Conservation (phyloP, 768 basidiomycete species). For the Calocera cornea region DNA sequence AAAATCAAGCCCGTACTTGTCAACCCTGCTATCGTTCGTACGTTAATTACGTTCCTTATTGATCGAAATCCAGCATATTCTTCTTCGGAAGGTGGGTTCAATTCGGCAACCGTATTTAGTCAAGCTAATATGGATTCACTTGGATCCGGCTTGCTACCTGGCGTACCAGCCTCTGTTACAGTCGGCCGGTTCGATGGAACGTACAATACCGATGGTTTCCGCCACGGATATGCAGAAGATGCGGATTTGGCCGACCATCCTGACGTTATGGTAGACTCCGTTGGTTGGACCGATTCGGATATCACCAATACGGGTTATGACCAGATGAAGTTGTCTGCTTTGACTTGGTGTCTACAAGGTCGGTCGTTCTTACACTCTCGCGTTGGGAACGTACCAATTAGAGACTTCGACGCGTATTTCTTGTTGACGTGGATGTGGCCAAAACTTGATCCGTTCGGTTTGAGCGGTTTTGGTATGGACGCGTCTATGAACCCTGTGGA, state of each 20-base stretch:
- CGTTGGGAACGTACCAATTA: slow-evolving; percentile 24
- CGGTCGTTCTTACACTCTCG: slow-evolving; percentile 20
- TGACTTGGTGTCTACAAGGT: background rate
- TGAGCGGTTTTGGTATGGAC: slow-evolving; percentile 31
- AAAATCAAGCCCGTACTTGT: background rate
- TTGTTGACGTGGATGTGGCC: slow-evolving; percentile 33
- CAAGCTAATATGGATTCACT: background rate
- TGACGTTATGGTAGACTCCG: background rate
- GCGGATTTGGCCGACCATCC: no score
- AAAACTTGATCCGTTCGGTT: slow-evolving; percentile 32
- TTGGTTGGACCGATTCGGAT: background rate
- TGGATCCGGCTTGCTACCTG: background rate
- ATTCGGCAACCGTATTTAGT: background rate
- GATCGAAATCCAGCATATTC: background rate
- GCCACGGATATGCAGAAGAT: background rate
- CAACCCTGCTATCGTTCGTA: background rate
- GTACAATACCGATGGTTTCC: background rate
- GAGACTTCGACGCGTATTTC: slow-evolving; percentile 27
- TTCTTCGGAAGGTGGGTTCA: background rate
- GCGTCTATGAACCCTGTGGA: slow-evolving; percentile 14
- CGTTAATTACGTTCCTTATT: background rate
- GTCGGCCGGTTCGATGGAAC: background rate
- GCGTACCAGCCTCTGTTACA: background rate
- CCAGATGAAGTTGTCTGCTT: background rate
- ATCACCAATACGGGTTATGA: background rate